Evolutionary conservation across 2,329 filamentous ascomycete genomes (phyloP).

Genomic region (Epichloe baconii): DNA sequence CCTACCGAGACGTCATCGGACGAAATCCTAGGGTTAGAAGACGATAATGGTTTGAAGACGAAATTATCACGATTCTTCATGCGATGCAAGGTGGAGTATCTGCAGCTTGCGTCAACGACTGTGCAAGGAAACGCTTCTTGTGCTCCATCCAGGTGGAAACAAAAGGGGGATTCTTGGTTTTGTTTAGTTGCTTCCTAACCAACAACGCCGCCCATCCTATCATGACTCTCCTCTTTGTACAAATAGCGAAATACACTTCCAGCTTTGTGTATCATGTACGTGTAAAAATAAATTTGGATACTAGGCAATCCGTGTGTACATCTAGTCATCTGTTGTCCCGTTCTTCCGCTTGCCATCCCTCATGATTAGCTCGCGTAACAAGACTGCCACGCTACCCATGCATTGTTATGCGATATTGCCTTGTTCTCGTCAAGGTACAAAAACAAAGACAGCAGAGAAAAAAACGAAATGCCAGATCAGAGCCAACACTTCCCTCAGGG

Average conservation of each 20-base stretch:
- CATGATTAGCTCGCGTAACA: background rate
- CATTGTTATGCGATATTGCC: background rate
- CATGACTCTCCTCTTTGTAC: background rate
- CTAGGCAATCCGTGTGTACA: background rate
- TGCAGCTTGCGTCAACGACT: background rate
- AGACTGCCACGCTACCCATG: conserved; percentile 2
- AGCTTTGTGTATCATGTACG: background rate
- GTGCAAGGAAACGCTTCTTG: background rate
- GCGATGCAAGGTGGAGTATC: background rate
- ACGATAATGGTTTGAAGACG: background rate
- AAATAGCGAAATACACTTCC: background rate
- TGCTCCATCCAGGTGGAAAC: background rate
- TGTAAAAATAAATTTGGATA: background rate
- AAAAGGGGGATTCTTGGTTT: background rate
- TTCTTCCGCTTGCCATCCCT: background rate
- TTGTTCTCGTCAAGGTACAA: background rate
- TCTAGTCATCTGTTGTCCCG: background rate
- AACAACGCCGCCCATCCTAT: background rate
- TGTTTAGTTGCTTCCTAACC: background rate
- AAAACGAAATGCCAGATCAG: conserved; percentile 4
- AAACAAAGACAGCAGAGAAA: background rate
- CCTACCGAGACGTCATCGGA: background rate
- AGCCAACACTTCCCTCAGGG: conserved; percentile 19
- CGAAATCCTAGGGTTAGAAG: background rate
- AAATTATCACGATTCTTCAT: background rate